phyloP scores from a whole-genome alignment of 2,329 filamentous ascomycete genomes.

The Peltaster fructicola region DNA sequence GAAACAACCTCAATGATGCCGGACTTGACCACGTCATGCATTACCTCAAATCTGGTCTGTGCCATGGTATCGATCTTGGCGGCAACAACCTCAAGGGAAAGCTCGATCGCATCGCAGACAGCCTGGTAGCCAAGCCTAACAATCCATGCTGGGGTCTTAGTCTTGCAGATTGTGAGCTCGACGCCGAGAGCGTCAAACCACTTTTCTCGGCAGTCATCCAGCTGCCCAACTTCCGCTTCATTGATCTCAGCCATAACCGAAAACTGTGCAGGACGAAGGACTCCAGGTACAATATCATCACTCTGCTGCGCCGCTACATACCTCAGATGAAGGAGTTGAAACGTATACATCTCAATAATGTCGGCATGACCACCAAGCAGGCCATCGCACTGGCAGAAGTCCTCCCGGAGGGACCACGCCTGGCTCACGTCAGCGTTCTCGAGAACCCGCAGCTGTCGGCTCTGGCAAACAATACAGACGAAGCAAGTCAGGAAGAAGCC shows the following conservation, averaged over 20 bases:
- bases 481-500: slow-evolving; percentile 75
- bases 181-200: slow-evolving; percentile 51
- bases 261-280: slow-evolving; percentile 42
- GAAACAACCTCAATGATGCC: slow-evolving; percentile 58
- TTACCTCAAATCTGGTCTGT: slow-evolving; percentile 59
- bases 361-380: slow-evolving; percentile 69
- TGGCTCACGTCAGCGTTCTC: slow-evolving; percentile 75
- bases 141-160: slow-evolving; percentile 62
- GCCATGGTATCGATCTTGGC: slow-evolving; percentile 75
- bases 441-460: slow-evolving; percentile 59
- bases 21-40: slow-evolving; percentile 58
- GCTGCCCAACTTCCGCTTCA: slow-evolving; percentile 61
- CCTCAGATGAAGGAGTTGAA: slow-evolving; percentile 63
- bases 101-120: slow-evolving; percentile 31
- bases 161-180: slow-evolving; percentile 69
- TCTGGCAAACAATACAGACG: slow-evolving; percentile 58
- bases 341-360: slow-evolving; percentile 71
- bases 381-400: slow-evolving; percentile 83
- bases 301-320: slow-evolving; percentile 61
- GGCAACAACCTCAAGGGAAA: slow-evolving; percentile 52
- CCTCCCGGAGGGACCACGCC: slow-evolving; percentile 59
- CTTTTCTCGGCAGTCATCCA: slow-evolving; percentile 57
- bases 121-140: slow-evolving; percentile 25
- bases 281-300: slow-evolving; percentile 16
- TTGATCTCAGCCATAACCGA: slow-evolving; percentile 82